phyloP scores from a whole-genome alignment of 2,329 filamentous ascomycete genomes.

The Ampelomyces quisqualis region DNA sequence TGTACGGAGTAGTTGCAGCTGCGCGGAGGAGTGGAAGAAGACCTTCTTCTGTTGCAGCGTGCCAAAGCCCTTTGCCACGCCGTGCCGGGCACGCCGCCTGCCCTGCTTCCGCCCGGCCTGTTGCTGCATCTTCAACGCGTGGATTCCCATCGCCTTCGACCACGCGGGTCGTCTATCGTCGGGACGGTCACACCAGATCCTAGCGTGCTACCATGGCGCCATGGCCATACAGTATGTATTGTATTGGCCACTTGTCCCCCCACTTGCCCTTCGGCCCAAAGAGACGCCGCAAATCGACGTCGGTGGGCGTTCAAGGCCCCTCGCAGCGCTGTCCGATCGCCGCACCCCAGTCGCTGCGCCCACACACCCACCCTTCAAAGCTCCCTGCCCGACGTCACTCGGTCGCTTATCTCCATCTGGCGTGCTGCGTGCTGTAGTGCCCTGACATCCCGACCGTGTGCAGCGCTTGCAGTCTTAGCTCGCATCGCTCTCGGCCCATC shows the following conservation, averaged over 20 bases:
- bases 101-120: no score
- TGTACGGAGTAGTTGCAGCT: no score
- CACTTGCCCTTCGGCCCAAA: conserved; percentile 6
- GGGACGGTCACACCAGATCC: conserved; percentile 24
- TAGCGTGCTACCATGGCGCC: conserved; percentile 20
- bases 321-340: background rate
- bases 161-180: conserved; percentile 25
- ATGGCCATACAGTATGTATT: conserved; percentile 10
- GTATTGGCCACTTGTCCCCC: conserved; percentile 1
- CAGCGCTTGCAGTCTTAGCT: conserved; percentile 13
- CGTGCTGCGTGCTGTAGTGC: conserved; percentile 14
- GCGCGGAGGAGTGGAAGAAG: no score
- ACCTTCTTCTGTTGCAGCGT: no score
- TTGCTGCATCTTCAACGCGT: no score
- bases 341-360: conserved; percentile 13
- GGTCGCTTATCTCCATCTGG: conserved; percentile 22
- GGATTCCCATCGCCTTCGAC: no score
- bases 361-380: conserved; percentile 3
- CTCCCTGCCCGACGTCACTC: conserved; percentile 19
- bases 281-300: conserved; percentile 13
- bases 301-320: conserved; percentile 12
- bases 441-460: conserved; percentile 20
- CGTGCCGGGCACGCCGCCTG: no score
- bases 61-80: no score
- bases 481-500: conserved; percentile 30